phyloP scores from a whole-genome alignment of 257 asterid genomes.

The Penstemon barbatus region DNA sequence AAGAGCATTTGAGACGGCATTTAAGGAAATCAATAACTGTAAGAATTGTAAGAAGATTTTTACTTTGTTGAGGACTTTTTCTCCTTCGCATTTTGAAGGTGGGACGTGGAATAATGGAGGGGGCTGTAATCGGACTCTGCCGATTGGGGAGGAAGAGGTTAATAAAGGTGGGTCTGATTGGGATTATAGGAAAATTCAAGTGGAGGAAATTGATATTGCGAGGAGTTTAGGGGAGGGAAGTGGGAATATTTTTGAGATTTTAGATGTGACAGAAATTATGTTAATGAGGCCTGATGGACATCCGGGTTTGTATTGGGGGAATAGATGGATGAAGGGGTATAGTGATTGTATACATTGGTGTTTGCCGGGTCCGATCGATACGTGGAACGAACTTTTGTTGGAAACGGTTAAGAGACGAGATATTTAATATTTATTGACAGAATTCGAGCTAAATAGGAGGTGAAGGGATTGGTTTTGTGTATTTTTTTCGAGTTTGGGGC shows the following conservation, averaged over 20 bases:
- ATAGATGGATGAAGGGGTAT: slow-evolving; percentile 40
- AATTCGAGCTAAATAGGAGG: no score
- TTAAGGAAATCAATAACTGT: slow-evolving; percentile 38
- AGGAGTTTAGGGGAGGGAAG: slow-evolving; percentile 18
- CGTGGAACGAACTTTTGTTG: slow-evolving; percentile 43
- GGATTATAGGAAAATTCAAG: slow-evolving; percentile 36
- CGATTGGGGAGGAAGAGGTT: slow-evolving; percentile 29
- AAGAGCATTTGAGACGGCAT: slow-evolving; percentile 38
- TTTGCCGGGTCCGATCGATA: slow-evolving; percentile 53
- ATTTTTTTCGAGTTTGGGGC: no score
- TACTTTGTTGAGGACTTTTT: slow-evolving; percentile 39
- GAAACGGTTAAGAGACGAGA: slow-evolving; percentile 23
- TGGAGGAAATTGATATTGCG: slow-evolving; percentile 38
- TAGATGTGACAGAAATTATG: slow-evolving; percentile 51
- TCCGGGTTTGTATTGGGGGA: slow-evolving; percentile 43
- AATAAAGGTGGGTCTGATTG: slow-evolving; percentile 18
- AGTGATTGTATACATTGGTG: slow-evolving; percentile 63
- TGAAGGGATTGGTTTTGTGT: no score
- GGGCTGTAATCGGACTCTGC: slow-evolving; percentile 41
- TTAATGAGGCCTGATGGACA: slow-evolving; percentile 50
- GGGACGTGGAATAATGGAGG: slow-evolving; percentile 55
- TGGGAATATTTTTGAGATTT: slow-evolving; percentile 33
- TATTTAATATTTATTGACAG: no score
- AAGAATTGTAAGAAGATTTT: slow-evolving; percentile 27
- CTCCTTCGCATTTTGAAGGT: slow-evolving; percentile 51